Conservation (phyloP, 176 grass and related monocot genomes). For the Poa pratensis region DNA sequence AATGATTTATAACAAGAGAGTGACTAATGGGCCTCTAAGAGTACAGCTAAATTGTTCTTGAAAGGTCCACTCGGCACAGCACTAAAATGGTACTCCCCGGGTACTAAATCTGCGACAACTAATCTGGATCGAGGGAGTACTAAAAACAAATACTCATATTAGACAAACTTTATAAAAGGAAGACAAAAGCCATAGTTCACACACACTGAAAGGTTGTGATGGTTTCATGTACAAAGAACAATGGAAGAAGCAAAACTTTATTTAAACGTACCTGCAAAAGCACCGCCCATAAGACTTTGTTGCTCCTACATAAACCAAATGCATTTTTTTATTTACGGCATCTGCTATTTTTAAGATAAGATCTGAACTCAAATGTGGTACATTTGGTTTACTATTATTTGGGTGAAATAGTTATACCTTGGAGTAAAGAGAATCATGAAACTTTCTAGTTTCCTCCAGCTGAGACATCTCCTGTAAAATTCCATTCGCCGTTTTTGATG, state of each 20-base stretch:
- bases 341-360: slow-evolving; percentile 7
- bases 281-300: slow-evolving; percentile 42
- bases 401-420: slow-evolving; percentile 58
- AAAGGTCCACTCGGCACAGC: background rate
- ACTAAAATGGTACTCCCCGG: background rate
- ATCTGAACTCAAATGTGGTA: slow-evolving; percentile 9
- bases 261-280: slow-evolving; percentile 59
- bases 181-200: background rate
- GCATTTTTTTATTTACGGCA: slow-evolving; percentile 31
- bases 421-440: slow-evolving; percentile 81
- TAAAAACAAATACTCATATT: background rate
- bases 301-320: slow-evolving; percentile 60
- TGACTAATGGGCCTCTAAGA: slow-evolving; percentile 1
- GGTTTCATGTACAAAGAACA: slow-evolving; percentile 38
- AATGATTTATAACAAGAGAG: slow-evolving; percentile 16
- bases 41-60: background rate
- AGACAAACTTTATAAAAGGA: background rate
- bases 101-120: too few species aligned
- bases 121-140: too few species aligned
- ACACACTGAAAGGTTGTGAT: slow-evolving; percentile 9
- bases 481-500: slow-evolving; percentile 64
- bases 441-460: slow-evolving; percentile 96
- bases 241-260: slow-evolving; percentile 26
- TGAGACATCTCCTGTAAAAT: slow-evolving; percentile 91
- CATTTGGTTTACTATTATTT: slow-evolving; percentile 5